phyloP scores from a whole-genome alignment of 148 eudicot species.

The Fagopyrum homotropicum region DNA sequence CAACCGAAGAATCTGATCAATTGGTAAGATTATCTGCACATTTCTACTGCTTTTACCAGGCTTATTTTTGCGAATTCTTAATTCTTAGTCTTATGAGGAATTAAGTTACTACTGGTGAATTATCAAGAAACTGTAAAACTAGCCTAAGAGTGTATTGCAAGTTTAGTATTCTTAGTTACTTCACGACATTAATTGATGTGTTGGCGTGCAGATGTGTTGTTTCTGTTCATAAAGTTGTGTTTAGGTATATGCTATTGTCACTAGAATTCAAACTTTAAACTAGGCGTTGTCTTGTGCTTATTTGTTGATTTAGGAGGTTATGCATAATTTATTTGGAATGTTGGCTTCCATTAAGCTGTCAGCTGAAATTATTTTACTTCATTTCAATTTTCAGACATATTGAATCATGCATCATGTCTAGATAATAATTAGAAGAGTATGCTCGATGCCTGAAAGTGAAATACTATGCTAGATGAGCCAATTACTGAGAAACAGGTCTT shows the following conservation, averaged over 20 bases:
- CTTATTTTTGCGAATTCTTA: background rate
- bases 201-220: background rate
- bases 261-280: background rate
- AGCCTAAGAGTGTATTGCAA: background rate
- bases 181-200: background rate
- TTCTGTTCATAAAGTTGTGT: background rate
- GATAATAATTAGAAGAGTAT: background rate
- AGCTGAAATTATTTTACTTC: background rate
- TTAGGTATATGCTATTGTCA: background rate
- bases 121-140: background rate
- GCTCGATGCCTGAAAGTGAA: background rate
- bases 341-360: background rate
- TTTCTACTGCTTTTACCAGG: background rate
- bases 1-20: constrained; percentile 24
- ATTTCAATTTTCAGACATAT: background rate
- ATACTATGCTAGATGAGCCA: background rate
- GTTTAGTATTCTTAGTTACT: background rate
- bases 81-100: background rate
- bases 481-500: background rate
- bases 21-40: constrained; percentile 6
- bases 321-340: background rate
- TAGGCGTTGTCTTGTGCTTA: background rate
- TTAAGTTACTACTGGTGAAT: background rate
- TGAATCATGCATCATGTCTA: background rate
- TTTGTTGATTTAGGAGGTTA: background rate